phyloP scores from a whole-genome alignment of 352 stramenopile species.

The Pythium aristosporum region DNA sequence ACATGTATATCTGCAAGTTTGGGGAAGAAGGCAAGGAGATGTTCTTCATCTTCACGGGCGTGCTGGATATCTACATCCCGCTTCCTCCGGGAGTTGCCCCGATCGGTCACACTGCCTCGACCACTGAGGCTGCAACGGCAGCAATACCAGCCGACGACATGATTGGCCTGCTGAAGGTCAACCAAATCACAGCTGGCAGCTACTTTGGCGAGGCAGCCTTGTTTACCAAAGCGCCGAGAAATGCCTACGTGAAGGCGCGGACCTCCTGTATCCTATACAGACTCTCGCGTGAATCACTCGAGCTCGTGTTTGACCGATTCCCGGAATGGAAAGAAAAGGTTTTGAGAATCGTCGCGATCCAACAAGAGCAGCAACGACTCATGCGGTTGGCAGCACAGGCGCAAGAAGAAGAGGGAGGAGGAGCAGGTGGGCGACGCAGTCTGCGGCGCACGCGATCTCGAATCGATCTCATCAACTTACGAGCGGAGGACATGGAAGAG shows the following conservation, averaged over 20 bases:
- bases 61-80: conserved; percentile 33
- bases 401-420: conserved; percentile 23
- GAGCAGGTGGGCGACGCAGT: conserved; percentile 5
- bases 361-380: conserved; percentile 63
- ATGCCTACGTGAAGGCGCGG: conserved; percentile 50
- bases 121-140: conserved; percentile 2
- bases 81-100: conserved; percentile 29
- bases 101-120: conserved; percentile 31
- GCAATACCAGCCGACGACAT: conserved; percentile 1
- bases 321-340: conserved; percentile 73
- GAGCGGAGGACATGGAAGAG: conserved; percentile 53
- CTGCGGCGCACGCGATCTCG: conserved; percentile 33
- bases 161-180: conserved; percentile 43
- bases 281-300: conserved; percentile 59
- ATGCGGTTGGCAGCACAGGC: conserved; percentile 36
- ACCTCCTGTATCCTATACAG: conserved; percentile 72
- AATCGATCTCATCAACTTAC: conserved; percentile 48
- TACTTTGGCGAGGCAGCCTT: conserved; percentile 74
- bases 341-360: conserved; percentile 54
- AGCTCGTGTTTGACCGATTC: conserved; percentile 70
- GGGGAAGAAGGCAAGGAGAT: conserved; percentile 71
- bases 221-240: conserved; percentile 60
- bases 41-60: conserved; percentile 72
- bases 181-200: conserved; percentile 45
- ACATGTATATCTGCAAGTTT: conserved; percentile 68